Conservation (phyloP, 305 asterid genomes). For the Fraxinus sp. region DNA sequence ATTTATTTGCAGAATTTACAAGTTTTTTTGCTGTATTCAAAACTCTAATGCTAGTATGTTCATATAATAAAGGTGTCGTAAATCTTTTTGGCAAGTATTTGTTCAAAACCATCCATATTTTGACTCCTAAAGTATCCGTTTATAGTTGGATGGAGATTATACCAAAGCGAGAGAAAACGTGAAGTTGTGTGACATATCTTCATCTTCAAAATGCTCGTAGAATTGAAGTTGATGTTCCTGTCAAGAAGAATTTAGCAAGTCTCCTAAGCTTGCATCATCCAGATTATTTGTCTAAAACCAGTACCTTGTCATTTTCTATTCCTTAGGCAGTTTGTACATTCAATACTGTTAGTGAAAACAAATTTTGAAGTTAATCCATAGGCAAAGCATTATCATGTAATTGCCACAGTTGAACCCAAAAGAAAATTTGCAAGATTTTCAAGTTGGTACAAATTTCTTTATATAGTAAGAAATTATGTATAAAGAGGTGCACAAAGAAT, state of each 20-base stretch:
- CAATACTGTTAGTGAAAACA: background rate
- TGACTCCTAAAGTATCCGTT: conserved; percentile 10
- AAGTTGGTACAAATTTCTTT: background rate
- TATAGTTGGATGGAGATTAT: background rate
- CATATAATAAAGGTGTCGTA: background rate
- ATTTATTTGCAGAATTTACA: background rate
- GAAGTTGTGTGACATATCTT: background rate
- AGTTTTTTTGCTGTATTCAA: background rate
- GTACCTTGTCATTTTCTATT: background rate
- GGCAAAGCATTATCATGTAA: background rate
- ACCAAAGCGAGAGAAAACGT: background rate
- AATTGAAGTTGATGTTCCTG: background rate
- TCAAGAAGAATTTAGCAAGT: background rate
- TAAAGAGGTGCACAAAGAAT: conserved; percentile 22
- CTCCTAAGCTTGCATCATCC: background rate
- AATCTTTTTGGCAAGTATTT: background rate
- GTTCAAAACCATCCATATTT: background rate
- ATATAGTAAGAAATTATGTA: background rate
- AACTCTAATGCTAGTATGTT: background rate
- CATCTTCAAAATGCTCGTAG: background rate
- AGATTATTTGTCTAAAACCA: background rate
- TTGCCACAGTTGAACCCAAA: background rate
- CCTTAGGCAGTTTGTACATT: background rate
- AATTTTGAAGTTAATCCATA: background rate
- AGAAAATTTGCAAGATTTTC: background rate